Percentiles rank a stretch among this genome's conserved stretches.
These are phyloP conservation scores for Penicillium tannophilum DNA, from an alignment of 495 filamentous ascomycete genomes.

Conservation along the genomic window DNA sequence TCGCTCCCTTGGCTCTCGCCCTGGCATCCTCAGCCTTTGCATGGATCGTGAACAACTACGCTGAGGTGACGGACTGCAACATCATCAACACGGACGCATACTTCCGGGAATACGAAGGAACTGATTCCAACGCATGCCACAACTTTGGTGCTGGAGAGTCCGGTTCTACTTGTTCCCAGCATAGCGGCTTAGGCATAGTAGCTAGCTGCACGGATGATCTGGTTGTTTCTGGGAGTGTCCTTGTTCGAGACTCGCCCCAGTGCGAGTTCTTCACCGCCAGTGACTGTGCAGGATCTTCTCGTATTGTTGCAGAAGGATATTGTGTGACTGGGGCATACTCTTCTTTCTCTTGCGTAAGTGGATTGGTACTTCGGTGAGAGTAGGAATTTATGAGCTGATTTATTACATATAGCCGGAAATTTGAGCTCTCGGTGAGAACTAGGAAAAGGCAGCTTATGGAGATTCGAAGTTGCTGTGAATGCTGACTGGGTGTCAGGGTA, in stretches of 20 bases:
- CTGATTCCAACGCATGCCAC: background rate
- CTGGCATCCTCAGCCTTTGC: background rate
- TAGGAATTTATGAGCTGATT: too few relatives aligned
- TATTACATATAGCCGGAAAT: background rate
- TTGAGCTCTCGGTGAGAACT: background rate
- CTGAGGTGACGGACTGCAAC: background rate
- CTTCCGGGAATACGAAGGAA: background rate
- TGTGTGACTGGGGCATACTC: background rate
- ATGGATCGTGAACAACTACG: background rate
- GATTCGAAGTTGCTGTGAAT: too few relatives aligned
- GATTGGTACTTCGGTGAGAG: background rate
- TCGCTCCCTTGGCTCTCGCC: background rate
- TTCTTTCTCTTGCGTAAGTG: background rate
- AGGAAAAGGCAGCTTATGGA: too few relatives aligned
- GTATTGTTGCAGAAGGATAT: background rate
- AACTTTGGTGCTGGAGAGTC: background rate
- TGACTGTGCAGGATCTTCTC: background rate
- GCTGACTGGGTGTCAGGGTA: too few relatives aligned
- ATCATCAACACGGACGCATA: background rate
- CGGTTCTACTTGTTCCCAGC: background rate
- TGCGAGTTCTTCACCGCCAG: background rate
- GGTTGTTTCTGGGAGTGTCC: conserved; percentile 1
- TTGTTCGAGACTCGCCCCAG: background rate
- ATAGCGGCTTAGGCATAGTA: background rate
- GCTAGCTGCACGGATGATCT: background rate